Evolutionary conservation across 2,329 filamentous ascomycete genomes (phyloP).

Genomic region (Pseudogymnoascus sp.): DNA sequence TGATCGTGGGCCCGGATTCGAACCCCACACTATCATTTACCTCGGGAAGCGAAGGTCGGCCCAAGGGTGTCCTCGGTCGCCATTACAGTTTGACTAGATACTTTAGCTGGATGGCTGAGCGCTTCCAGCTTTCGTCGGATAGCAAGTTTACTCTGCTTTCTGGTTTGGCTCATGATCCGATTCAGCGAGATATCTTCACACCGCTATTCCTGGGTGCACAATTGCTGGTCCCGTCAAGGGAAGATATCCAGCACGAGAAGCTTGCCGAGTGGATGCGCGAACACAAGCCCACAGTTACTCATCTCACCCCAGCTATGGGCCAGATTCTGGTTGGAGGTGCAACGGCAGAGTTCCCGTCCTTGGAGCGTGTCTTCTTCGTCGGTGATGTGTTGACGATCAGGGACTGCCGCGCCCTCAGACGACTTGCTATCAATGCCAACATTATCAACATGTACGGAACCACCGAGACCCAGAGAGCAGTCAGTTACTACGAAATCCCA

Average conservation of each 20-base stretch:
- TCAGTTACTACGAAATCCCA: conserved; percentile 75
- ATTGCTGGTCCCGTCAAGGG: conserved; percentile 67
- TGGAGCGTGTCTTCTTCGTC: conserved; percentile 82
- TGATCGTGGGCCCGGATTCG: conserved; percentile 79
- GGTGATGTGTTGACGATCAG: conserved; percentile 81
- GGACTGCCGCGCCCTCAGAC: conserved; percentile 70
- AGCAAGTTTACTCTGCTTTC: conserved; percentile 75
- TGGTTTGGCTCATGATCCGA: conserved; percentile 72
- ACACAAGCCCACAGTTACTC: conserved; percentile 67
- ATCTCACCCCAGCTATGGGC: conserved; percentile 93
- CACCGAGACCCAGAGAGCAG: conserved; percentile 73
- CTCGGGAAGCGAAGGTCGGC: conserved; percentile 65
- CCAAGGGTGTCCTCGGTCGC: conserved; percentile 79
- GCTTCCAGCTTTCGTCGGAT: conserved; percentile 63
- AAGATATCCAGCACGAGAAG: conserved; percentile 79
- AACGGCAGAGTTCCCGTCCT: conserved; percentile 62
- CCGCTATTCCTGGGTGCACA: conserved; percentile 79
- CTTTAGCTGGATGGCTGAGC: conserved; percentile 87
- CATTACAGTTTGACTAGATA: conserved; percentile 83
- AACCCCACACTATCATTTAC: conserved; percentile 69
- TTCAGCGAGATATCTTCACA: conserved; percentile 74
- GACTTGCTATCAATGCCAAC: conserved; percentile 62
- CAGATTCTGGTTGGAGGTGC: conserved; percentile 87
- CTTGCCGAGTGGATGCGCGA: conserved; percentile 82
- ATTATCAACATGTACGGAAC: conserved; percentile 87